Evolutionary conservation across 129 eudicot genomes (phyloP).

Genomic region (Escallonia rubra): DNA sequence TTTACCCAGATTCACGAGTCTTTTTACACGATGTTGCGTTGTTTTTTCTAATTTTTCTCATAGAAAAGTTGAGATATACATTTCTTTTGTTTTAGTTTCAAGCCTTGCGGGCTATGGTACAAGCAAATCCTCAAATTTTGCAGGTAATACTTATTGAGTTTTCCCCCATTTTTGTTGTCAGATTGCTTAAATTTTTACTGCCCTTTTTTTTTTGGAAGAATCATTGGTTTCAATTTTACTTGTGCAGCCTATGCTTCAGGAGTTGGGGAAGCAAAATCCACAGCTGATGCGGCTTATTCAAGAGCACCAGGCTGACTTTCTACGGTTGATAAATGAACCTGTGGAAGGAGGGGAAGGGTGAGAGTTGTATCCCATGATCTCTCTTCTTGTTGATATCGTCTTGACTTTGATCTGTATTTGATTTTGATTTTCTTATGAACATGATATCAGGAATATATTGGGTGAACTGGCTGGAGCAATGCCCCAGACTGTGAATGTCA

Average conservation of each 20-base stretch:
- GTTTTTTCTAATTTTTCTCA: not conserved
- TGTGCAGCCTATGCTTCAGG: slow-evolving; percentile 73
- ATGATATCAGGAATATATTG: slow-evolving; percentile 36
- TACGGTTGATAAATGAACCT: slow-evolving; percentile 61
- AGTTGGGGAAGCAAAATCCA: slow-evolving; percentile 59
- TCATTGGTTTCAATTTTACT: not conserved
- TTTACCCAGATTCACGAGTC: not conserved
- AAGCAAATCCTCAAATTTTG: slow-evolving; percentile 67
- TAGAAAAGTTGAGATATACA: not conserved
- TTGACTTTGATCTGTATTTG: not conserved
- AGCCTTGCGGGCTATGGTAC: slow-evolving; percentile 71
- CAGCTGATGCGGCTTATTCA: slow-evolving; percentile 52
- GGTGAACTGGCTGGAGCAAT: slow-evolving; percentile 49
- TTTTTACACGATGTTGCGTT: not conserved
- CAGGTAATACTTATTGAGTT: slow-evolving; percentile 35
- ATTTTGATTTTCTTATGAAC: not conserved
- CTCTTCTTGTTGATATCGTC: too few species aligned
- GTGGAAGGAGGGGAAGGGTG: slow-evolving; percentile 69
- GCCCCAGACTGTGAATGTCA: slow-evolving; percentile 54
- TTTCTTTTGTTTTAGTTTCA: slow-evolving; percentile 39
- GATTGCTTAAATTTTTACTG: not conserved
- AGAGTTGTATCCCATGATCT: slow-evolving; percentile 2
- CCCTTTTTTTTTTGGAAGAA: not conserved
- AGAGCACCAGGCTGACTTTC: slow-evolving; percentile 58
- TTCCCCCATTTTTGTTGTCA: not conserved